Evolutionary conservation across 768 basidiomycete species (phyloP), one percentile per base, ranked within the genome.

Genomic region (Auriculariales sp.): DNA sequence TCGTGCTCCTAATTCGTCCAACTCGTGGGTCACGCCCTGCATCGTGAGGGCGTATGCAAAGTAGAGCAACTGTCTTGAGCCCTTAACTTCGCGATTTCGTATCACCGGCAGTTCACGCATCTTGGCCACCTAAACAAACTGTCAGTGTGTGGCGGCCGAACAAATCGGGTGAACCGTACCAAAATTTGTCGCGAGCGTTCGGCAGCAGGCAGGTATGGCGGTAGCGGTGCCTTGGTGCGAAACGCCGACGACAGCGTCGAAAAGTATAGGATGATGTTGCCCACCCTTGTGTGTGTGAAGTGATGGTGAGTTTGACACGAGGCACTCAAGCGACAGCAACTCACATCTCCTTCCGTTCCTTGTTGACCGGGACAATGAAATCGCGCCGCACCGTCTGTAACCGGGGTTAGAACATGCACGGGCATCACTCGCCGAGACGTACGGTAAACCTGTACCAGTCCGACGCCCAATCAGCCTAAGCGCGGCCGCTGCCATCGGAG

Each of bases 31-130:
- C 32, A 95, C 86, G 5, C 91, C 90, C 61, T 89, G 84, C 90
- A 95, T 93, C 49, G 88, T 85, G 52, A 92, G 69, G 0, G 88
- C 88, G 57, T 97, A 98, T 1, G 91, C 92, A 57, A 94, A 93
- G 66, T 89, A 97, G 17, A 98, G 71, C 3, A 99, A 69, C 56
- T 95, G 86, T 17, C 81, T 71, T 1, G 90, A 92, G 2, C 79
- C 84, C 57, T 83, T 78, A 12, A 83, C 80, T 29, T 88, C 79
- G 3, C 89, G 75, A 46, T 78, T 80, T 57, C 79, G 83, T n/a
- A 95, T 89, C 9, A 94, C 78, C n/a, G 92, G 85, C 6, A 97
- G 72, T 34, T 71, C 71, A 28, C 89, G 70, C 55, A 98, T 88
- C 1, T 87, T 86, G 14, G 79, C 75, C 9, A 95, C 85, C 85